Percentiles rank a stretch among this genome's conserved stretches.
Evolutionary conservation across 331 rosid species (phyloP).

Genomic region (Pyrus hybrid): DNA sequence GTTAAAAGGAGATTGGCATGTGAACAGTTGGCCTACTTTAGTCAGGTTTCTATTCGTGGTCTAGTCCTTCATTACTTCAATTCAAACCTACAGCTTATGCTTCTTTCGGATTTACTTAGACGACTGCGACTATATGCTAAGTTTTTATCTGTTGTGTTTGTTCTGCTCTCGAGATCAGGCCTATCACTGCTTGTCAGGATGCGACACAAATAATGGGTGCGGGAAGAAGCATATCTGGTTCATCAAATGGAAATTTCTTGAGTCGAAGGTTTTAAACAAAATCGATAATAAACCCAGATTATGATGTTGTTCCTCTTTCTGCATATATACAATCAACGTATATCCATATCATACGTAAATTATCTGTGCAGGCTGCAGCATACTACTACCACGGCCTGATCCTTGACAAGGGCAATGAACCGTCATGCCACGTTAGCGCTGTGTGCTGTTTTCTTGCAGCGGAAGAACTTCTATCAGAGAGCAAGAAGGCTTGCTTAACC

Average conservation of each 20-base stretch:
- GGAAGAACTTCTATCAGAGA: conserved; percentile 68
- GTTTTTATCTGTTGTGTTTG: neutral
- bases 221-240: conserved; percentile 71
- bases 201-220: conserved; percentile 36
- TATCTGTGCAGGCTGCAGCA: conserved; percentile 66
- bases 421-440: conserved; percentile 51
- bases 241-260: conserved; percentile 90
- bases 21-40: conserved; percentile 74
- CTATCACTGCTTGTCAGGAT: conserved; percentile 59
- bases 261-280: conserved; percentile 53
- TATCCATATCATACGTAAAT: neutral
- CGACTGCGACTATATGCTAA: neutral
- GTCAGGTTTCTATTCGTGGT: conserved; percentile 47
- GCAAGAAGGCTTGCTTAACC: conserved; percentile 81
- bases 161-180: conserved; percentile 44
- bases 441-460: conserved; percentile 91
- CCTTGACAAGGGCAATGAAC: conserved; percentile 81
- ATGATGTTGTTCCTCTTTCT: neutral
- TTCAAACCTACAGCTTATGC: neutral
- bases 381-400: conserved; percentile 91
- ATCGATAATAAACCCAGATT: too few species aligned
- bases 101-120: neutral
- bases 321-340: neutral
- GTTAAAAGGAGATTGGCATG: conserved; percentile 96
- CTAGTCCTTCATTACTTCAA: neutral